Base-by-base conservation (phyloP, 768 basidiomycete genomes). In the Sutorius australiensis region DNA sequence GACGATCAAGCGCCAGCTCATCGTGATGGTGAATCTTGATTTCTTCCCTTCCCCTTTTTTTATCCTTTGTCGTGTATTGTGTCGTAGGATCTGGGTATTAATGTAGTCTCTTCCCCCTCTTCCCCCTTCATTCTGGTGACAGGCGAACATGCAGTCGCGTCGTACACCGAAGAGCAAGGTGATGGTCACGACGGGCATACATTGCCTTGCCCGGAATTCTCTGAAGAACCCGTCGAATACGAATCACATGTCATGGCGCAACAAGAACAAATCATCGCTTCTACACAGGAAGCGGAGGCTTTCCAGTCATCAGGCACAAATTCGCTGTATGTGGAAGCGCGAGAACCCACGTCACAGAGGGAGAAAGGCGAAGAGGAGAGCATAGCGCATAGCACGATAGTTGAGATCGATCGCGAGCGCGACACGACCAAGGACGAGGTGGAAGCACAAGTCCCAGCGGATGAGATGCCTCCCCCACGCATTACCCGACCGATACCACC, bases 11-110 rank as follows among this genome's bases (percentile, higher is more conserved):
- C 51, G 48, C 56, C 52, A 56, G 54, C 48, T 37, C 45, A 63
- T 56, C 61, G 60, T 53, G 59, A 75, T 71, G 77, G 76, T 77
- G 73, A 78, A 71, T 76, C 54, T 67, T 77, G 59, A 76, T 64
- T 63, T 61, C 49, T 63, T 14, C 12, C 46, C 40, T 42, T 21
- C 34, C 48, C 40, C 32, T 8, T 16, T 16, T n/a, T 27, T 39
- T 64, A 58, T 51, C 37, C n/a, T 59, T 54, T 63, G 61, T 54
- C 58, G 50, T 65, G 44, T 51, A 59, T 56, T 42, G 56, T 61
- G 55, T 63, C 42, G 56, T 62, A 64, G 61, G 42, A 30, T 49
- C 51, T 45, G 66, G 57, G 56, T 70, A 67, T 70, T 68, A 70
- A 70, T 68, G 57, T 58, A 65, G 54, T 47, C 24, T 45, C 31